phyloP scores from a whole-genome alignment of 129 eudicot species.

The Chrysanthemum lavandulifolium region DNA sequence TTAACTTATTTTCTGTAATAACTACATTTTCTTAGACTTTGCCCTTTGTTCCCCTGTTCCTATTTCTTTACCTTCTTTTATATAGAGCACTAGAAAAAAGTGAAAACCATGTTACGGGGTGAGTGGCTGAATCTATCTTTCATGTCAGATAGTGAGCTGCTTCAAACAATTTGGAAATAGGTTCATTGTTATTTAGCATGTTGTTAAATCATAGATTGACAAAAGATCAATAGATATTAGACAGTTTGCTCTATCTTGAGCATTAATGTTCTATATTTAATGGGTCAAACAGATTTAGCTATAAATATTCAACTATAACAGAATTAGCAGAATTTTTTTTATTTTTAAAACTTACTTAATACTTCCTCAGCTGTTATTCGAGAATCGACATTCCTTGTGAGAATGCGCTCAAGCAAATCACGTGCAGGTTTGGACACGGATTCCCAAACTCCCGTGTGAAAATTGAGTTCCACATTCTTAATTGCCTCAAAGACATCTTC shows the following conservation, averaged over 20 bases:
- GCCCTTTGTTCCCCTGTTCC: too few relatives aligned
- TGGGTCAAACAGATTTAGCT: not conserved
- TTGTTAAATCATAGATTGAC: not conserved
- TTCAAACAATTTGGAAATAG: not conserved
- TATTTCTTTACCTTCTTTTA: too few relatives aligned
- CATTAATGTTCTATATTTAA: not conserved
- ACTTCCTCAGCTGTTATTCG: slow-evolving; percentile 89
- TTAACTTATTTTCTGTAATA: too few relatives aligned
- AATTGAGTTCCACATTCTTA: slow-evolving; percentile 66
- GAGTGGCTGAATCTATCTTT: not conserved
- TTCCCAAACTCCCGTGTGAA: slow-evolving; percentile 69
- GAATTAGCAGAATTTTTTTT: not conserved
- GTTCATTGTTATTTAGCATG: too few relatives aligned
- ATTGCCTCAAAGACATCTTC: slow-evolving; percentile 83
- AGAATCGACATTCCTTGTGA: slow-evolving; percentile 63
- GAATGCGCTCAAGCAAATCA: slow-evolving; percentile 80
- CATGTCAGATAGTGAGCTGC: not conserved
- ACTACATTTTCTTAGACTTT: too few relatives aligned
- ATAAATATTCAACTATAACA: too few relatives aligned
- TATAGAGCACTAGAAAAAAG: too few relatives aligned
- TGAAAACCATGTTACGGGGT: not conserved
- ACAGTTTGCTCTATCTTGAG: not conserved
- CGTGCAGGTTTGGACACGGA: slow-evolving; percentile 94
- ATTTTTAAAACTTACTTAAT: slow-evolving; percentile 50
- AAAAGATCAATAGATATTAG: not conserved